A percentile compares a stretch with the other conserved stretches of the same genome.
Conservation (phyloP, 169 alveolate species). For the Eimeria maxima region DNA sequence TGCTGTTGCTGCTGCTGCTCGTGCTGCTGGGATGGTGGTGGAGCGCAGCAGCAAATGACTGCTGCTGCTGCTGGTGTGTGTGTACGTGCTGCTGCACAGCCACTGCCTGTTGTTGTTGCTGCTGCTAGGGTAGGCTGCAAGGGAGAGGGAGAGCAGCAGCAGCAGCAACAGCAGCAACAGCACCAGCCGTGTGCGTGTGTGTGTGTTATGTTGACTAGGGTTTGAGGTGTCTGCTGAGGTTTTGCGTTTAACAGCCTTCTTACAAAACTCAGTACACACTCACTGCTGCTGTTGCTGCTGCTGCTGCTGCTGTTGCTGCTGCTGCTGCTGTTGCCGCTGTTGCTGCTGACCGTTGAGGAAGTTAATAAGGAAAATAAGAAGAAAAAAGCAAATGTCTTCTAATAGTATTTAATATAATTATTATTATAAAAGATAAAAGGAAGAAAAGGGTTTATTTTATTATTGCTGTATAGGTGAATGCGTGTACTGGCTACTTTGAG, state of each 20-base stretch:
- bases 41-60: neutral
- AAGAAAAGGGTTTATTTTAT: neutral
- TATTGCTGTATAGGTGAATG: too few species aligned
- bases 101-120: neutral
- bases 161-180: neutral
- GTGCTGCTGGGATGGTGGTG: neutral
- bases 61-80: too few species aligned
- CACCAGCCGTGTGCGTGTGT: neutral
- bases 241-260: neutral
- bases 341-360: neutral
- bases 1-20: neutral
- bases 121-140: neutral
- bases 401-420: neutral
- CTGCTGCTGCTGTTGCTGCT: constrained; percentile 11
- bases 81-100: too few species aligned
- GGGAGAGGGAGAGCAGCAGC: neutral
- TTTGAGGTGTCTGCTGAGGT: neutral
- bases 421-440: neutral
- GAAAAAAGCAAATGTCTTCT: neutral
- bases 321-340: constrained; percentile 10
- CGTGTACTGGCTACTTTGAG: too few species aligned
- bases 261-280: neutral
- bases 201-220: neutral
- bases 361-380: neutral
- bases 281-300: neutral